phyloP scores from a whole-genome alignment of 108 stramenopile genomes.

The Skeletonema tropicum region DNA sequence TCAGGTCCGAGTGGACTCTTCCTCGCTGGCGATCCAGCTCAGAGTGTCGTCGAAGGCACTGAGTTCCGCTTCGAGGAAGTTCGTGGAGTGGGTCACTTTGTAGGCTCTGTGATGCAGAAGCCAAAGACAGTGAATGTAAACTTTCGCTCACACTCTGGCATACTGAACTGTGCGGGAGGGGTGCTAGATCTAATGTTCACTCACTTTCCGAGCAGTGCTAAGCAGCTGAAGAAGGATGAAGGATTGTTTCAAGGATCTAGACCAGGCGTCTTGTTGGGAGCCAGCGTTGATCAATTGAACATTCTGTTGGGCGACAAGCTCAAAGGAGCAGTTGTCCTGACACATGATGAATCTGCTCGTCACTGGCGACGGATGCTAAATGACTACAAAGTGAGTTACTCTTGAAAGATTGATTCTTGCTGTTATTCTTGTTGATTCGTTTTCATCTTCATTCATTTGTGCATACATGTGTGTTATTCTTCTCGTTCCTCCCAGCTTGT shows the following conservation, averaged over 20 bases:
- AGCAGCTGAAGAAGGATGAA: constrained; percentile 36
- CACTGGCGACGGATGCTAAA: constrained; percentile 44
- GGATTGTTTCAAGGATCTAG: constrained; percentile 52
- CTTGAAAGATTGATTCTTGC: background rate
- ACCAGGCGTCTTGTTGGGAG: constrained; percentile 36
- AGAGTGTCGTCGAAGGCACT: constrained; percentile 58
- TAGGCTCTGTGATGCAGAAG: constrained; percentile 16
- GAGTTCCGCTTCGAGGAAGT: constrained; percentile 67
- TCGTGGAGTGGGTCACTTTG: constrained; percentile 41
- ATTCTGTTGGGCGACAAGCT: constrained; percentile 11
- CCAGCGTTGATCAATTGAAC: background rate
- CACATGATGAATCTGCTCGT: constrained; percentile 33
- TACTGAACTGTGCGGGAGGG: constrained; percentile 50
- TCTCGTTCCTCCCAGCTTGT: constrained; percentile 17
- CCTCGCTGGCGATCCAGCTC: constrained; percentile 65
- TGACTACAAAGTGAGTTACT: constrained; percentile 5
- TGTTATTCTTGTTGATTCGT: background rate
- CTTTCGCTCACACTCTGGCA: constrained; percentile 61
- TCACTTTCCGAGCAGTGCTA: constrained; percentile 41
- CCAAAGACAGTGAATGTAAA: constrained; percentile 53
- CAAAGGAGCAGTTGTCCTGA: constrained; percentile 30
- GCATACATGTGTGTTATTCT: background rate
- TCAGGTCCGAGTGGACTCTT: constrained; percentile 35
- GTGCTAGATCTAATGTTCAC: constrained; percentile 43
- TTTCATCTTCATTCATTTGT: background rate